Evolutionary conservation across 352 stramenopile species (phyloP).

Genomic region (Lagenidium giganteum): DNA sequence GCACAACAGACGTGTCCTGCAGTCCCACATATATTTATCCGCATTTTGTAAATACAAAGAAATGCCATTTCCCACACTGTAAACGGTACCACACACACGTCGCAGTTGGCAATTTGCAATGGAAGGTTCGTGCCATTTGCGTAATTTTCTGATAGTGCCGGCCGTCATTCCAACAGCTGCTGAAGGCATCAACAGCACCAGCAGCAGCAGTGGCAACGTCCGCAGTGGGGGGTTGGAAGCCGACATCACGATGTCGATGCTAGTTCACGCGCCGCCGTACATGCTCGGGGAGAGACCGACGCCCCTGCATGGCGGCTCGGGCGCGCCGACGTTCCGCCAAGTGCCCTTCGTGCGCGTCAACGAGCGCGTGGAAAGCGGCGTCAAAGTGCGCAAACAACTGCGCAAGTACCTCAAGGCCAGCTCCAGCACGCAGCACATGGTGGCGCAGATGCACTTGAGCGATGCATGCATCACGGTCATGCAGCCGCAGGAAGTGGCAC

Average conservation of each 20-base stretch:
- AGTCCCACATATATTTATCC: too few relatives aligned
- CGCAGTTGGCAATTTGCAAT: too few relatives aligned
- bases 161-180: too few relatives aligned
- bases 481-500: constrained; percentile 74
- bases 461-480: constrained; percentile 70
- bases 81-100: too few relatives aligned
- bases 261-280: constrained; percentile 56
- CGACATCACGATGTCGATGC: constrained; percentile 19
- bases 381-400: constrained; percentile 79
- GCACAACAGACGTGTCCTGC: too few relatives aligned
- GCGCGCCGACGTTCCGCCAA: constrained; percentile 60
- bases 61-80: too few relatives aligned
- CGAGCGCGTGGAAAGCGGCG: constrained; percentile 73
- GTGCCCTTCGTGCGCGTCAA: constrained; percentile 78
- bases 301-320: constrained; percentile 41
- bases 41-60: too few relatives aligned
- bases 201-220: too few relatives aligned
- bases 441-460: constrained; percentile 75
- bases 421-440: constrained; percentile 70
- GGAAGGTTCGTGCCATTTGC: too few relatives aligned
- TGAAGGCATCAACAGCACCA: too few relatives aligned
- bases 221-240: too few relatives aligned
- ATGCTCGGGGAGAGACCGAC: constrained; percentile 78
- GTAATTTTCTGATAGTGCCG: too few relatives aligned
- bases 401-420: constrained; percentile 80